Base-by-base conservation (phyloP, 768 basidiomycete genomes). In the Agaricus bisporus region DNA sequence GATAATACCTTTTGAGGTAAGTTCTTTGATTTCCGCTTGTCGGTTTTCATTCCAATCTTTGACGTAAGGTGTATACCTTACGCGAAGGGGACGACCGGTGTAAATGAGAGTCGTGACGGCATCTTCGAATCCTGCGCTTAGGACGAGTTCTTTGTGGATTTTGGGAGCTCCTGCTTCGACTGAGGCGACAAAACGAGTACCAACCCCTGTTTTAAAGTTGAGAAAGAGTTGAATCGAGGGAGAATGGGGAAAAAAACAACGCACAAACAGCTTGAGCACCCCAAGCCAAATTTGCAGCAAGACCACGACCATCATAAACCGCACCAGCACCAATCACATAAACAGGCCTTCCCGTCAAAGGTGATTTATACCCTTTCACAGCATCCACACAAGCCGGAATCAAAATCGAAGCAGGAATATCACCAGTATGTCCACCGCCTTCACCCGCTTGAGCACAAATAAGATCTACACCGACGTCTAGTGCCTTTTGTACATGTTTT, bases 361-460 rank as follows among this genome's bases (percentile, higher is more conserved):
- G 84, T 0, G 88, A 89, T 59, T 73, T 86, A 68, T 74, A 77
- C 7, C 87, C 88, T 64, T 83, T 87, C 64, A 85, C 85, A 20
- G 79, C 81, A 62, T 95, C 92, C 43, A 95, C 91, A 61, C 88
- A 90, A 0, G 91, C 91, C 8, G 93, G 92, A 56, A 98, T 91
- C 59, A 98, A 81, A 64, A 98, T 80, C 12, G 85, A 85, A 2
- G 88, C 85, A 1, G 93, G 81, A 8, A 85, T 81, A 58, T 89
- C 85, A 20, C 94, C 94, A 0, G 94, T 95, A 74, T 85, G 83
- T 12, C 90, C 90, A 49, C 92, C 91, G 36, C 89, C 94, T 70
- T 97, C 94, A 22, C 91, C 90, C 2, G 87, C 93, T 70, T 95
- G 93, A 3, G 92, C 92, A 62, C 94, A 97, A 64, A 98, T 95